Evolutionary conservation across 345 rosid species (phyloP), one percentile per base, ranked within the genome.

Genomic region (Rhodamnia argentea): DNA sequence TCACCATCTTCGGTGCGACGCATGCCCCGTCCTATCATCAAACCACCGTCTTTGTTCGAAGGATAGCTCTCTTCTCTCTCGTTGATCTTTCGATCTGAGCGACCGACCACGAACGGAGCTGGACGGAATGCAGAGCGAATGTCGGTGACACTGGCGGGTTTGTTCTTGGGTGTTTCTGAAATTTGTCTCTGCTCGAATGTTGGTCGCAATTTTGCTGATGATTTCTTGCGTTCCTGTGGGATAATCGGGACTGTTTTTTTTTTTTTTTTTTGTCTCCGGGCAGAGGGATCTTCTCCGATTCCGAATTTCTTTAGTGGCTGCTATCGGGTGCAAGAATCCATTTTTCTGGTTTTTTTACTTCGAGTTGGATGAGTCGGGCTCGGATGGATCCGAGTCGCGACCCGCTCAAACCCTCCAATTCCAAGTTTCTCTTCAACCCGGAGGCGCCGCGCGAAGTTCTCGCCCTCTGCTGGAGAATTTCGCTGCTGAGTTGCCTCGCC

Each of bases 401-500:
- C 74, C 84, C 84, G 37, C 70, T n/a, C 12, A 23, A 78, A 85
- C 47, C 59, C 29, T 52, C 78, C n/a, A 60, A 58, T 54, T 11
- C 32, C 84, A 70, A 44, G 56, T 75, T 83, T 88, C 86, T 89
- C 87, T 85, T 88, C 82, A 82, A 76, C 81, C 88, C 89, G 83
- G 92, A 91, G 82, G 90, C 88, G 15, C 88, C 90, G 44, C 86
- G 90, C 83, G 93, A 93, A 42, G 62, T 90, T 27, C 82, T 90
- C 86, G 51, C 85, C 24, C 85, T 91, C 57, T 53, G 93, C 90
- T 86, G 89, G 42, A 95, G 93, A 84, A 84, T 91, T 84, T 87
- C 88, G 82, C 87, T 95, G 58, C 60, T 92, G 81, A 23, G 88
- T 20, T 93, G 94, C 87, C 91, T 96, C 85, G 62, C 91, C 86